Evolutionary conservation across 2,329 filamentous ascomycete genomes (phyloP).

Genomic region (Aureobasidium musti): DNA sequence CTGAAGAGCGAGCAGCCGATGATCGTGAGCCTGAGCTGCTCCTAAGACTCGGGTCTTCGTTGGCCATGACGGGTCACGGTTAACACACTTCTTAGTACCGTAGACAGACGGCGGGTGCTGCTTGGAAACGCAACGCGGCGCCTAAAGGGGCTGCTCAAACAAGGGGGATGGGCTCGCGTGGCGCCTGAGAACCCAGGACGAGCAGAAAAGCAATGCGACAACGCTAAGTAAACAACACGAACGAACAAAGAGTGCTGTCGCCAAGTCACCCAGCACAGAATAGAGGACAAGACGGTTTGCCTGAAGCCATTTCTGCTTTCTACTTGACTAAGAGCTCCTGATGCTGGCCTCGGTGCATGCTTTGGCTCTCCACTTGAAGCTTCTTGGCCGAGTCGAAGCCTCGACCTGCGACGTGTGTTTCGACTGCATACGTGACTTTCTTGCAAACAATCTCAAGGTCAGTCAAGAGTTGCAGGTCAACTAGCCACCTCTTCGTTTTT

Average conservation of each 20-base stretch:
- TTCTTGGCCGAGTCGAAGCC: slow-evolving; percentile 2
- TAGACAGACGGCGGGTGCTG: background rate
- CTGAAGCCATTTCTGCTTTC: background rate
- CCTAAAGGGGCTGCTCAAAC: slow-evolving; percentile 14
- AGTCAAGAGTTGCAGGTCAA: background rate
- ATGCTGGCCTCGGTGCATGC: slow-evolving; percentile 4
- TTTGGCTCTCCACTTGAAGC: slow-evolving; percentile 13
- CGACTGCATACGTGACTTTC: background rate
- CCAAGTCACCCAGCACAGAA: background rate
- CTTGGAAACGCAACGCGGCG: slow-evolving; percentile 11
- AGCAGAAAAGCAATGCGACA: slow-evolving; percentile 5
- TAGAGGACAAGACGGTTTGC: background rate
- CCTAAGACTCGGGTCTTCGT: slow-evolving; percentile 58
- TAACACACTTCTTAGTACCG: background rate
- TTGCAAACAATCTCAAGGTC: background rate
- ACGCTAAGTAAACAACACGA: background rate
- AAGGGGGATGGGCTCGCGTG: slow-evolving; percentile 1
- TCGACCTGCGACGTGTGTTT: slow-evolving; percentile 6
- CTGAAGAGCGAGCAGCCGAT: slow-evolving; percentile 43
- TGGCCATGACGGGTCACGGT: slow-evolving; percentile 21
- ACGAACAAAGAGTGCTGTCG: background rate
- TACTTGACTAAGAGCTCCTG: background rate
- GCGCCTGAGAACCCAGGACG: background rate
- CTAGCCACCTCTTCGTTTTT: background rate
- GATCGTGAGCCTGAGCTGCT: slow-evolving; percentile 53